Evolutionary conservation across 805 yeast genomes (phyloP).

Genomic region (Teunomyces panamensis): DNA sequence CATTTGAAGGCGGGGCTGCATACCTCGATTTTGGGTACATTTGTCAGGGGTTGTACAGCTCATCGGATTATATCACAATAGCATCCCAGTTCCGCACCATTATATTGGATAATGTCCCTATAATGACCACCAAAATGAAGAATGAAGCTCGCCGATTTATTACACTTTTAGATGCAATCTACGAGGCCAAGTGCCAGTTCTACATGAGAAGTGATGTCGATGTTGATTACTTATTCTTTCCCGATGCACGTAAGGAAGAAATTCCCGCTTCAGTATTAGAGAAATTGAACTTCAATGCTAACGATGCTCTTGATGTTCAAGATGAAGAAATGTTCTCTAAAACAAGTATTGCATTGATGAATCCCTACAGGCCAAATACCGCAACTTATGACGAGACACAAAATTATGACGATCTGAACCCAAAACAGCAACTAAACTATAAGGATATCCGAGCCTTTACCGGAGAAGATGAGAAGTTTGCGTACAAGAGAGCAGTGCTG

Average conservation of each 20-base stretch:
- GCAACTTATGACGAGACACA: slow-evolving; percentile 44
- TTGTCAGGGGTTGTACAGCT: slow-evolving; percentile 55
- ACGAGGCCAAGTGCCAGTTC: slow-evolving; percentile 65
- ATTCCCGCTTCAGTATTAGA: slow-evolving; percentile 11
- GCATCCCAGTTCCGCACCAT: slow-evolving; percentile 59
- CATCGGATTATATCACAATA: slow-evolving; percentile 68
- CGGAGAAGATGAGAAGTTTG: slow-evolving; percentile 76
- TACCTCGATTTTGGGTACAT: slow-evolving; percentile 51
- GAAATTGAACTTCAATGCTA: slow-evolving; percentile 15
- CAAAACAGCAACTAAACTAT: slow-evolving; percentile 30
- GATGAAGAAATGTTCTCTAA: slow-evolving; percentile 70
- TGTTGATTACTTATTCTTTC: slow-evolving; percentile 60
- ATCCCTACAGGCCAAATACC: slow-evolving; percentile 70
- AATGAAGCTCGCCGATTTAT: slow-evolving; percentile 70
- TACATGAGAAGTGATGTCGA: slow-evolving; percentile 48
- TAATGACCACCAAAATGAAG: slow-evolving; percentile 52
- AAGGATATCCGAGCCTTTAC: slow-evolving; percentile 56
- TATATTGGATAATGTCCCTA: slow-evolving; percentile 60
- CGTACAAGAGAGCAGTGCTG: slow-evolving; percentile 68
- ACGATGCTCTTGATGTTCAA: slow-evolving; percentile 42
- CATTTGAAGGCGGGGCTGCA: slow-evolving; percentile 32
- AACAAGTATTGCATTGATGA: slow-evolving; percentile 54
- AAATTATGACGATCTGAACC: neutral
- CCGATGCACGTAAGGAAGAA: slow-evolving; percentile 32
- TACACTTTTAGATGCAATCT: slow-evolving; percentile 63